Evolutionary conservation across 768 basidiomycete genomes (phyloP).

Genomic region (Boletus vinaceobasis): DNA sequence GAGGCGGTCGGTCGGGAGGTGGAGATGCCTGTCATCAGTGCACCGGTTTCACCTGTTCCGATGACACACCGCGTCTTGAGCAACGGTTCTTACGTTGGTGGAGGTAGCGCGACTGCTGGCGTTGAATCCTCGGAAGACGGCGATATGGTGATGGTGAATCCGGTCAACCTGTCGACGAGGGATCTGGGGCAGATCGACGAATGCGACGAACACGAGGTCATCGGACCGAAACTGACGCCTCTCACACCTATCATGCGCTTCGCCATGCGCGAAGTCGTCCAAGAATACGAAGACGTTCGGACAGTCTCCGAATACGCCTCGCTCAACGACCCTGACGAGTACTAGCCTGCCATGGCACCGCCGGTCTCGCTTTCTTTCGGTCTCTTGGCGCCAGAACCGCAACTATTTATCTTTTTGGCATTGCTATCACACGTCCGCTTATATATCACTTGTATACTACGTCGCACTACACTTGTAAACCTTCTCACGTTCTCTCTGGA

Average conservation of each 20-base stretch:
- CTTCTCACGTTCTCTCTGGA: neutral
- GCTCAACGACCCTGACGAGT: slow-evolving; percentile 66
- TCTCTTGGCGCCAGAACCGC: neutral
- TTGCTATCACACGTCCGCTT: neutral
- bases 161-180: slow-evolving; percentile 36
- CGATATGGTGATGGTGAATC: slow-evolving; percentile 46
- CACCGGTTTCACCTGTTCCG: slow-evolving; percentile 25
- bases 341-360: slow-evolving; percentile 33
- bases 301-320: slow-evolving; percentile 79
- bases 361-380: neutral
- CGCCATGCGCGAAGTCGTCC: slow-evolving; percentile 81
- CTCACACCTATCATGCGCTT: slow-evolving; percentile 78
- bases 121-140: slow-evolving; percentile 40
- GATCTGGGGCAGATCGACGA: slow-evolving; percentile 47
- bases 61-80: slow-evolving; percentile 28
- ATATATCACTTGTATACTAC: slow-evolving; percentile 8
- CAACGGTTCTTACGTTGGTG: slow-evolving; percentile 24
- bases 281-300: slow-evolving; percentile 76
- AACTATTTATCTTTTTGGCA: slow-evolving; percentile 16
- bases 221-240: slow-evolving; percentile 75
- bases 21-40: slow-evolving; percentile 28
- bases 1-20: slow-evolving; percentile 61
- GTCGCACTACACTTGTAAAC: slow-evolving; percentile 1
- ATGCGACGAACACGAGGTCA: slow-evolving; percentile 50
- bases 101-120: slow-evolving; percentile 42